These are phyloP conservation scores for Podospora didyma DNA, from an alignment of 495 filamentous ascomycete genomes.

Conservation along the genomic window DNA sequence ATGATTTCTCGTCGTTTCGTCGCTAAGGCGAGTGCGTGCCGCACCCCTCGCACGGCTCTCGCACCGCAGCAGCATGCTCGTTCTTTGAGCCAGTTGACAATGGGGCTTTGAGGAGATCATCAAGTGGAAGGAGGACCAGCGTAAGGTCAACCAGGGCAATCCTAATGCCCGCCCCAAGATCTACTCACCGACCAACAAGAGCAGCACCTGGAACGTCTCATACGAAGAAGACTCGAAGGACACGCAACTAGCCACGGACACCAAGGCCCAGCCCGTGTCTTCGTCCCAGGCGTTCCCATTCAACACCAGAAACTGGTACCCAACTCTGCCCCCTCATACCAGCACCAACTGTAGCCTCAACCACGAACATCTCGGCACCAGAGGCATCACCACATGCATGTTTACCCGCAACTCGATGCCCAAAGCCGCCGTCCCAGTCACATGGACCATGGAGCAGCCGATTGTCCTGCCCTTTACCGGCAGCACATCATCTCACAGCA, in stretches of 20 bases:
- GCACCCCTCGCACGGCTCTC: background rate
- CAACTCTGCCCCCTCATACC: too few relatives aligned
- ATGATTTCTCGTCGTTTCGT: background rate
- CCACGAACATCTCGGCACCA: too few relatives aligned
- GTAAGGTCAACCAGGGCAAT: background rate
- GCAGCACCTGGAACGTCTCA: slow-evolving; percentile 1
- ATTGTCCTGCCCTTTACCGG: background rate
- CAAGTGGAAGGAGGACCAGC: slow-evolving; percentile 7
- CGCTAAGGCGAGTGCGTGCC: background rate
- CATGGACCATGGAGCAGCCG: too few relatives aligned
- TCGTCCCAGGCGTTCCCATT: too few relatives aligned
- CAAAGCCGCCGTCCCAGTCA: too few relatives aligned
- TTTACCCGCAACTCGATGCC: too few relatives aligned
- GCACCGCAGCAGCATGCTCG: background rate
- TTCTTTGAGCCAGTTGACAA: slow-evolving; percentile 3
- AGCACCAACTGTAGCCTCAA: too few relatives aligned
- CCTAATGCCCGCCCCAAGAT: background rate
- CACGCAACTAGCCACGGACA: too few relatives aligned
- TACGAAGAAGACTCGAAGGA: background rate
- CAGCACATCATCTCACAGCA: background rate
- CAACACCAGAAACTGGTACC: too few relatives aligned
- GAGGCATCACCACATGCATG: too few relatives aligned
- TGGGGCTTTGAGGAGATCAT: slow-evolving; percentile 9
- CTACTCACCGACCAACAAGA: slow-evolving; percentile 4
- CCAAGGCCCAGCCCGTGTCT: too few relatives aligned